These are phyloP conservation scores for Acephala macrosclerotiorum DNA, from an alignment of 2,329 filamentous ascomycete genomes.

Conservation along the genomic window DNA sequence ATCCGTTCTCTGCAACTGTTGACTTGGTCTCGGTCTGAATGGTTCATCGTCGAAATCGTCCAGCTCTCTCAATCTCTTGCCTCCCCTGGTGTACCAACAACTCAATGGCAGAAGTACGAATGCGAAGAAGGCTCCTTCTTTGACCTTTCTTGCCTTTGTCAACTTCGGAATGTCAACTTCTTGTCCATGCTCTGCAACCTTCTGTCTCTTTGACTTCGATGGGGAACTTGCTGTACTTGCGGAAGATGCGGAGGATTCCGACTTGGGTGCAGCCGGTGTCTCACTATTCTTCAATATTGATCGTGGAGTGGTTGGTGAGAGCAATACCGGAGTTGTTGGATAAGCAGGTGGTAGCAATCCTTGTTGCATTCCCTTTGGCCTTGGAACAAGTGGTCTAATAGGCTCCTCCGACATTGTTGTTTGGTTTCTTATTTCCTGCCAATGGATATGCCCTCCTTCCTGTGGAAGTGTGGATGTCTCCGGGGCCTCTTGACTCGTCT, in stretches of 20 bases:
- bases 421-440: background rate
- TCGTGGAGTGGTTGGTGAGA: background rate
- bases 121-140: slow-evolving; percentile 27
- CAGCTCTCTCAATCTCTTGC: slow-evolving; percentile 10
- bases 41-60: slow-evolving; percentile 7
- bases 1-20: background rate
- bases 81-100: slow-evolving; percentile 30
- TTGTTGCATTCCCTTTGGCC: background rate
- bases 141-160: slow-evolving; percentile 14
- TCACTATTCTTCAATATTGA: background rate
- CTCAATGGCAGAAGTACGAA: slow-evolving; percentile 25
- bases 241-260: background rate
- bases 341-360: background rate
- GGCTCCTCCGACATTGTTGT: background rate
- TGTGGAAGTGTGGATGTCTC: background rate
- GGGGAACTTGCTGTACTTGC: background rate
- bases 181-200: background rate
- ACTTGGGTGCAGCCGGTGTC: background rate
- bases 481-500: background rate
- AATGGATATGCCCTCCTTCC: background rate
- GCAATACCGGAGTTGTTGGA: background rate
- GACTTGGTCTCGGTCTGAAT: background rate
- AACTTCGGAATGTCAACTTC: background rate
- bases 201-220: slow-evolving; percentile 2
- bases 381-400: background rate